These are phyloP conservation scores for Backusella macrospora DNA, from an alignment of 192 early-diverging fungal species.

Conservation along the genomic window DNA sequence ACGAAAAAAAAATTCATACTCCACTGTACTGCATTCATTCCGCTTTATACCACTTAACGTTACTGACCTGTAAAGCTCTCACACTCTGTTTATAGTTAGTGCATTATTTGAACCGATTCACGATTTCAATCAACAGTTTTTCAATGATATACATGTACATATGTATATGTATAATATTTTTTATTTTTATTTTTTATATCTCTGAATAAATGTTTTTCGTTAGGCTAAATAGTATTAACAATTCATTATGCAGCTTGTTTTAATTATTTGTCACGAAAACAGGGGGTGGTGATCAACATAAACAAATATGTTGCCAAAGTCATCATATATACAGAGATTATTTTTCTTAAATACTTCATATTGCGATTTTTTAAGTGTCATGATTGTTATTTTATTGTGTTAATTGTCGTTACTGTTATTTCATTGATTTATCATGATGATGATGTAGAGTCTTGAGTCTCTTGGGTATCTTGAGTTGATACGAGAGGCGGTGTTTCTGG, in stretches of 20 bases:
- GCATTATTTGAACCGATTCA: no score
- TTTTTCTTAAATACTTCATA: background rate
- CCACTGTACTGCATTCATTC: background rate
- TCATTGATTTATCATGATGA: background rate
- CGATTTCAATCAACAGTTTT: no score
- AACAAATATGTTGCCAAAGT: conserved; percentile 3
- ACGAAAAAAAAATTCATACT: background rate
- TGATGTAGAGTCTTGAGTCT: background rate
- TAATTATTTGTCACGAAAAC: background rate
- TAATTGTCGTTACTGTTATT: background rate
- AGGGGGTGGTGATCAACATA: background rate
- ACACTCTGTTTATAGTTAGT: no score
- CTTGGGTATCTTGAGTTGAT: background rate
- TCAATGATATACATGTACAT: no score
- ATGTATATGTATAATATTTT: no score
- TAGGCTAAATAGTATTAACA: background rate
- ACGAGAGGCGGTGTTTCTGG: background rate
- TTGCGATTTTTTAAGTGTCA: background rate
- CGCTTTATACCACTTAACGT: no score
- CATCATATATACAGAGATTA: background rate
- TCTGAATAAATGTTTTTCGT: background rate
- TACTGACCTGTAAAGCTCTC: no score
- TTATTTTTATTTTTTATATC: no score
- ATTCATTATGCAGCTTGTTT: background rate
- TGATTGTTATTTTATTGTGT: background rate